Percentiles rank a stretch among this genome's conserved stretches.
Conservation (phyloP, 2,329 filamentous ascomycete species). For the Claviceps paspali region DNA sequence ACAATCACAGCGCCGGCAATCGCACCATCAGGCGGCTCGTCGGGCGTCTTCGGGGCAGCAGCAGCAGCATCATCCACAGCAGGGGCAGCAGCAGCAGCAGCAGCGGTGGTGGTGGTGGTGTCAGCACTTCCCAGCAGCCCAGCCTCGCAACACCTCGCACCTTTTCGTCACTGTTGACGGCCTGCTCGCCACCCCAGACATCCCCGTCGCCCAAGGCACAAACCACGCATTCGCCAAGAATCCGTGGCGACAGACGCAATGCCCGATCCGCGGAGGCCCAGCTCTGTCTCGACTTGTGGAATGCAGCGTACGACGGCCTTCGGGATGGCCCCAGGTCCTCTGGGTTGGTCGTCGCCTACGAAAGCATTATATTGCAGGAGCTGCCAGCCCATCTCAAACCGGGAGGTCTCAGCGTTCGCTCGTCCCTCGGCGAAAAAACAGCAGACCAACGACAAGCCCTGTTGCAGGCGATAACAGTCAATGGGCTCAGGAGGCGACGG, state of each 20-base stretch:
- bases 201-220: slow-evolving; percentile 2
- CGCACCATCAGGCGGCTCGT: slow-evolving; percentile 6
- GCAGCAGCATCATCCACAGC: slow-evolving; percentile 3
- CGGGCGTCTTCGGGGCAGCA: slow-evolving; percentile 7
- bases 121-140: neutral
- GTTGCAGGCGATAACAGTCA: slow-evolving; percentile 15
- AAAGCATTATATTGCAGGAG: slow-evolving; percentile 20
- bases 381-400: slow-evolving; percentile 18
- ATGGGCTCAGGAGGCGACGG: slow-evolving; percentile 16
- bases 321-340: slow-evolving; percentile 15
- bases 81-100: too few relatives aligned
- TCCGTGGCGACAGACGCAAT: neutral
- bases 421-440: slow-evolving; percentile 9
- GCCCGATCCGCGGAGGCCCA: slow-evolving; percentile 1
- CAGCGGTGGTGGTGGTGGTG: too few relatives aligned
- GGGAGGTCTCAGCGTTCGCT: slow-evolving; percentile 15
- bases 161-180: neutral
- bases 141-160: neutral
- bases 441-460: slow-evolving; percentile 15
- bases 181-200: neutral
- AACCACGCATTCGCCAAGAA: neutral
- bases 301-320: slow-evolving; percentile 18
- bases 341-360: slow-evolving; percentile 20
- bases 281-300: slow-evolving; percentile 18
- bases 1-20: neutral